Evolutionary conservation across 768 basidiomycete species (phyloP).

Genomic region (Tricholoma sp.): DNA sequence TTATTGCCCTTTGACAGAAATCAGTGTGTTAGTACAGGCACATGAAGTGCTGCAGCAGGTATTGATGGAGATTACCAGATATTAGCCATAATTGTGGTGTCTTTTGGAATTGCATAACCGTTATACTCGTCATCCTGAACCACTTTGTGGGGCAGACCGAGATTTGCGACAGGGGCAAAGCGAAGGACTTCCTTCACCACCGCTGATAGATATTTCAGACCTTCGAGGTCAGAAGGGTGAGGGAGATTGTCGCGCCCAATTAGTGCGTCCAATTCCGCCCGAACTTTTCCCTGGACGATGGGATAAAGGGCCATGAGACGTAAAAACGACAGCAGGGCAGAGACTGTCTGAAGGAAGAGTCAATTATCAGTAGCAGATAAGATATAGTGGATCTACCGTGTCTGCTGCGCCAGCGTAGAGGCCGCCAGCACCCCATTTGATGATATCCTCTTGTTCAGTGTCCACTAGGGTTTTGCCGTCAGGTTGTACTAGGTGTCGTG

Average conservation of each 20-base stretch:
- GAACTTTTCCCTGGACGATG: conserved; percentile 31
- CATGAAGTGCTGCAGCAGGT: no score
- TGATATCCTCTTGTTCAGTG: conserved; percentile 36
- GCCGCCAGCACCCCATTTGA: conserved; percentile 47
- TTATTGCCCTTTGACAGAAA: conserved; percentile 31
- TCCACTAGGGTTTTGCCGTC: conserved; percentile 16
- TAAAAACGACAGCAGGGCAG: conserved; percentile 40
- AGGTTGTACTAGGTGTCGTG: conserved; percentile 28
- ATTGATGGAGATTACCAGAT: conserved; percentile 29
- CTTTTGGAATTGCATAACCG: conserved; percentile 41
- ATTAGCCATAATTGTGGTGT: conserved; percentile 40
- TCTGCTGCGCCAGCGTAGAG: conserved; percentile 44
- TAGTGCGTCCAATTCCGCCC: conserved; percentile 35
- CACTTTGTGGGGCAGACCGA: conserved; percentile 36
- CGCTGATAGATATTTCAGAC: conserved; percentile 27
- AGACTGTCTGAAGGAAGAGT: conserved; percentile 35
- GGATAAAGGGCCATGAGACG: conserved; percentile 46
- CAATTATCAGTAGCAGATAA: not conserved
- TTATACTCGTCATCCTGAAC: conserved; percentile 40
- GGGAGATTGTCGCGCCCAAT: conserved; percentile 28
- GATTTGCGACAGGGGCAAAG: conserved; percentile 35
- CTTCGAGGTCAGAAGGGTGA: conserved; percentile 23
- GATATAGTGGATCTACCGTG: conserved; percentile 25
- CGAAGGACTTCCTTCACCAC: conserved; percentile 36
- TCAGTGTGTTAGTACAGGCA: not conserved